Percentiles rank a stretch among this genome's conserved stretches.
phyloP scores from a whole-genome alignment of 1,139 yeast species.

The Magnusiomyces magnusii region DNA sequence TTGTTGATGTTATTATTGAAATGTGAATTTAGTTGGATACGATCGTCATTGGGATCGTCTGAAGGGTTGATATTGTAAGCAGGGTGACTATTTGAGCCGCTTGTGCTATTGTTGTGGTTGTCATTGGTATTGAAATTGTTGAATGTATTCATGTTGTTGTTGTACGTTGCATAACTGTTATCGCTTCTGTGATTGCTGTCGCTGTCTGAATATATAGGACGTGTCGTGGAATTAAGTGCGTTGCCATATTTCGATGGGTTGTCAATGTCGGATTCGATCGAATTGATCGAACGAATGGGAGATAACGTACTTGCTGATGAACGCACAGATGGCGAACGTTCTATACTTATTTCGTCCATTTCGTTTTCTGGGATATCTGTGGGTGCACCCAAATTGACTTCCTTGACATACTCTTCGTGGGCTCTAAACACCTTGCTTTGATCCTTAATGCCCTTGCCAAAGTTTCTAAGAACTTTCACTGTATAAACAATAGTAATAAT shows the following conservation, averaged over 20 bases:
- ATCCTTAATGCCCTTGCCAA: slow-evolving; percentile 21
- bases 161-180: too few species aligned
- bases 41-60: neutral
- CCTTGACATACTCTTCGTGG: neutral
- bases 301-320: neutral
- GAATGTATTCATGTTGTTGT: neutral
- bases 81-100: neutral
- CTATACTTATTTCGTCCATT: neutral
- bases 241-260: neutral
- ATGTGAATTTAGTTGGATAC: neutral
- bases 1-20: too few species aligned
- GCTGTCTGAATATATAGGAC: neutral
- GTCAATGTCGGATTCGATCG: neutral
- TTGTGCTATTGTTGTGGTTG: neutral
- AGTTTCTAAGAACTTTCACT: slow-evolving; percentile 35
- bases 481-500: slow-evolving; percentile 38
- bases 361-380: neutral
- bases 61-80: neutral
- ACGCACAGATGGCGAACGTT: neutral
- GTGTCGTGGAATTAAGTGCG: neutral
- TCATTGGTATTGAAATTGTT: neutral
- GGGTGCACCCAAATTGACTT: neutral
- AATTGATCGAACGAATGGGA: neutral
- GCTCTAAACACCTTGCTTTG: neutral
- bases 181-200: neutral